These are phyloP conservation scores for Hyaloscypha bicolor DNA, from an alignment of 495 filamentous ascomycete genomes.

Conservation along the genomic window DNA sequence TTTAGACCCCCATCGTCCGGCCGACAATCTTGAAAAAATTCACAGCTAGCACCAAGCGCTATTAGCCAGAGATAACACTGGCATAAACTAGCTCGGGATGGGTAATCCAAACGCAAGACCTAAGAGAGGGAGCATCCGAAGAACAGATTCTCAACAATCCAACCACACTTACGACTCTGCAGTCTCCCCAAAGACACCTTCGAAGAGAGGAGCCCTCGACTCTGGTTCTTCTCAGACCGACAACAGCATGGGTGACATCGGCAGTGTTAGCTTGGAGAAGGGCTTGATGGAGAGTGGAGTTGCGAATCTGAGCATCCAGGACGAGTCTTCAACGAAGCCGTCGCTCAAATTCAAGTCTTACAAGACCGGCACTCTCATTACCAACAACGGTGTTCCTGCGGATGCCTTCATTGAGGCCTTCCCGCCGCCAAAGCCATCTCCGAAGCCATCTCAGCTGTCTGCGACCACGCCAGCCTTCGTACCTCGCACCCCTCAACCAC, in stretches of 20 bases:
- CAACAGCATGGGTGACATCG: neutral
- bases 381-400: slow-evolving; percentile 1
- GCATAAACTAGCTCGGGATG: neutral
- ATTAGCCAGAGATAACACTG: too few relatives aligned
- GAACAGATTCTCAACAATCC: too few relatives aligned
- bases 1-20: too few relatives aligned
- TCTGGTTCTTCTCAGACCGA: neutral
- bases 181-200: too few relatives aligned
- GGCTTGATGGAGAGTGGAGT: too few relatives aligned
- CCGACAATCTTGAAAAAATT: too few relatives aligned
- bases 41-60: too few relatives aligned
- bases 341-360: slow-evolving; percentile 3
- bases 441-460: neutral
- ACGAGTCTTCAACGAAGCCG: too few relatives aligned
- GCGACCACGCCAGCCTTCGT: slow-evolving; percentile 4
- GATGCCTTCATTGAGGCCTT: neutral
- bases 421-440: neutral
- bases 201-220: neutral
- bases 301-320: too few relatives aligned
- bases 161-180: too few relatives aligned
- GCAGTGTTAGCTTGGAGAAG: too few relatives aligned
- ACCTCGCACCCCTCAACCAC: neutral
- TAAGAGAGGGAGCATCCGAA: neutral
- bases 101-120: slow-evolving; percentile 1
- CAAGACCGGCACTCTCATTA: slow-evolving; percentile 4